phyloP scores from a whole-genome alignment of 1,284 basidiomycete species.

The Marasmius oreades region DNA sequence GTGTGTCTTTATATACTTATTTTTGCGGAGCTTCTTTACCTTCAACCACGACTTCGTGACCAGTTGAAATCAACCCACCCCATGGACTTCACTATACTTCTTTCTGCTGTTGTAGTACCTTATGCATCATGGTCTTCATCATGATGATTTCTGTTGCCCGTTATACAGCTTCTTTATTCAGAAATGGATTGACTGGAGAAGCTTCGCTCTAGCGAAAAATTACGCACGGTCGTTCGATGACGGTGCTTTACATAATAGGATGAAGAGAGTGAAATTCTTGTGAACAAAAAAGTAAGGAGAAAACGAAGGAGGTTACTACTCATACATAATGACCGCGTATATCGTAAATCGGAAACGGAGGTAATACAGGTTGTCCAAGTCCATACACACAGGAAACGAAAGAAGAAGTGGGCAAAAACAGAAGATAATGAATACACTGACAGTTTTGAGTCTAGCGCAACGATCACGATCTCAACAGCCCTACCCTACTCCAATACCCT shows the following conservation, averaged over 20 bases:
- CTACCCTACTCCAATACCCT: conserved; percentile 9
- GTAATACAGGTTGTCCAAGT: not conserved
- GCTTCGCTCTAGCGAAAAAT: too few relatives aligned
- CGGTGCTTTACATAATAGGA: too few relatives aligned
- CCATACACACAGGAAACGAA: not conserved
- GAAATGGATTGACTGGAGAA: too few relatives aligned
- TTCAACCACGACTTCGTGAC: not conserved
- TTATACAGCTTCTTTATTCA: too few relatives aligned
- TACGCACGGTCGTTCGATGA: too few relatives aligned
- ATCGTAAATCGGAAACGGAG: not conserved
- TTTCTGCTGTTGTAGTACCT: conserved; percentile 1
- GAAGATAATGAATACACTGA: not conserved
- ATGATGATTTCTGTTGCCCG: not conserved
- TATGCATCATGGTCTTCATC: conserved; percentile 1
- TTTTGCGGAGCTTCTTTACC: not conserved
- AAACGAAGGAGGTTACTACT: not conserved
- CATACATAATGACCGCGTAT: not conserved
- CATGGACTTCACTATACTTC: conserved; percentile 1
- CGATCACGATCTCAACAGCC: conserved; percentile 2
- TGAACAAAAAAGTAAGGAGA: not conserved
- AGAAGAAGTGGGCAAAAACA: not conserved
- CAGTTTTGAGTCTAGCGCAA: not conserved
- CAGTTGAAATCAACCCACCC: too few relatives aligned
- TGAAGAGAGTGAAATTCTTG: not conserved
- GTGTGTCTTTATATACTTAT: conserved; percentile 1